Evolutionary conservation across 805 yeast species (phyloP), one percentile per base, ranked within the genome.

Genomic region (Wickerhamiella sergipiensis): DNA sequence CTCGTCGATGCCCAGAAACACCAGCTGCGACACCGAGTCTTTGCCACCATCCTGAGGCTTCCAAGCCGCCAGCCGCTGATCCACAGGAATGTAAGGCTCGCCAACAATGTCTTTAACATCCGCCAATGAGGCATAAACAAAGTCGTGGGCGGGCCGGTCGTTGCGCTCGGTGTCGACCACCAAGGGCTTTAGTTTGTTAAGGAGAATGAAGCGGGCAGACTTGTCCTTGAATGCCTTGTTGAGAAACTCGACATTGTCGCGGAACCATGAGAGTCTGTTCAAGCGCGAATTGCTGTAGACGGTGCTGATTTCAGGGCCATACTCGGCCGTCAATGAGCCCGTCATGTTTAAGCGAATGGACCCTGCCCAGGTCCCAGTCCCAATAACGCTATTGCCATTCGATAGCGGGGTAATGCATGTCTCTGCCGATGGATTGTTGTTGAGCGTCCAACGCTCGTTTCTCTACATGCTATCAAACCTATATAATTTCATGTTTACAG

Each of bases 231-330:
- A 63, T 5, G 80, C 76, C 42, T 62, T 59, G 47, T 66, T 55
- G 33, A 83, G 72, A 57, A 80, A 80, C 26, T 69, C 73, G 17
- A 64, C 45, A 60, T 82, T 77, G 22, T 76, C 76, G 38, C 90
- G 67, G 47, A 82, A 65, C 57, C 81, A 83, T 17, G 83, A 75
- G 6, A 83, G 77, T 52, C 90, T 66, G 62, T 82, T 80, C 51
- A 83, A 67, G 6, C 76, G 77, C 53, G 71, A 77, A 15, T 73
- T 73, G 19, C 78, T 74, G 57, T 71, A 77, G 54, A 69, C 69
- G 22, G 67, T 65, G 46, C 26, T 17, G 15, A 56, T 49, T 48
- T 67, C 70, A 15, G 56, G 52, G 12, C 70, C 70, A 49, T 53
- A 60, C 21, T 21, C 33, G 22, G 47, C 26, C 17, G 61, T 55